These are phyloP conservation scores for Avena sativa DNA, from an alignment of 176 grass and related monocot genomes.

Conservation along the genomic window DNA sequence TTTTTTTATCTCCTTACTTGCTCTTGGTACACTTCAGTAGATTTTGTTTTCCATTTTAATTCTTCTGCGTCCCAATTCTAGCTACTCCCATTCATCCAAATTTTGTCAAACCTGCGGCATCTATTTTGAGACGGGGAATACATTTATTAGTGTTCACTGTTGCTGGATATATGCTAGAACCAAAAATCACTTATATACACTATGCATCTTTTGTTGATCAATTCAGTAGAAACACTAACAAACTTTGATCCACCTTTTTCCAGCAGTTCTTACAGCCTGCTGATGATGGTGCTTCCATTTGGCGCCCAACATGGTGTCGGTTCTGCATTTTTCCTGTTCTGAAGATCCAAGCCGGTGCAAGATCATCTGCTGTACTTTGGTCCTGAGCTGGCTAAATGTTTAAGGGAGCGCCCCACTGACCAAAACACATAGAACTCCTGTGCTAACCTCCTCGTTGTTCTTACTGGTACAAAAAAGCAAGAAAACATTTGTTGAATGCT, in stretches of 20 bases:
- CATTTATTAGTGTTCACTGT: too few species aligned
- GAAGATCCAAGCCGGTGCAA: neutral
- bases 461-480: neutral
- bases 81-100: too few species aligned
- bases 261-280: constrained; percentile 15
- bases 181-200: too few species aligned
- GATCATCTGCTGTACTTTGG: constrained; percentile 20
- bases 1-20: neutral
- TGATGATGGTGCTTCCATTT: constrained; percentile 1
- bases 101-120: too few species aligned
- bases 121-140: too few species aligned
- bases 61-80: neutral
- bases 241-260: constrained; percentile 9
- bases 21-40: neutral
- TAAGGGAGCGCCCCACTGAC: neutral
- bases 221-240: constrained; percentile 2
- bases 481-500: constrained; percentile 23
- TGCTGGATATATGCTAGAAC: too few species aligned
- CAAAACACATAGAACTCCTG: neutral
- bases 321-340: constrained; percentile 1
- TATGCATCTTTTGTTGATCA: too few species aligned
- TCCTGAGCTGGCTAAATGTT: constrained; percentile 22
- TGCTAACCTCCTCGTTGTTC: too few species aligned
- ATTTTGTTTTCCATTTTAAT: constrained; percentile 1
- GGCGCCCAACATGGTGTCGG: neutral